phyloP scores from a whole-genome alignment of 306 rosid genomes.

The Psophocarpus tetragonolobus region DNA sequence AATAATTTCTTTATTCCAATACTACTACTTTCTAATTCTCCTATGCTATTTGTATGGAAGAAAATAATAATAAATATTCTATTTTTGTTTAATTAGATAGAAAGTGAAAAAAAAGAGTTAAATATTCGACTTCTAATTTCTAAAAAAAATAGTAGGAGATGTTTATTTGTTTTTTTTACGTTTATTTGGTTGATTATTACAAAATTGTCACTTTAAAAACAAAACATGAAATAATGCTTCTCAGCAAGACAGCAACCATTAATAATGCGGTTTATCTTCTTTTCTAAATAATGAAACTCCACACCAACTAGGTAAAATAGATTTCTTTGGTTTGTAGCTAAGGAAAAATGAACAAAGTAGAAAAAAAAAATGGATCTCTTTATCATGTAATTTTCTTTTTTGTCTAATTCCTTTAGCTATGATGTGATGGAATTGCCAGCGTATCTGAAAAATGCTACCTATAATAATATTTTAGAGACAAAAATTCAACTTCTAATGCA shows the following conservation, averaged over 20 bases:
- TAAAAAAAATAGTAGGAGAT: too few species aligned
- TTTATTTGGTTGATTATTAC: too few species aligned
- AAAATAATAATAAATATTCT: too few species aligned
- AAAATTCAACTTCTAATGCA: not conserved
- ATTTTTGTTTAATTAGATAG: too few species aligned
- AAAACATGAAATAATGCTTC: too few species aligned
- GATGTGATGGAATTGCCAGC: not conserved
- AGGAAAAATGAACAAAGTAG: not conserved
- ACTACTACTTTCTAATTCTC: too few species aligned
- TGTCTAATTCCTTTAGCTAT: not conserved
- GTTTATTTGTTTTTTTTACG: too few species aligned
- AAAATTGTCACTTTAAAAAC: too few species aligned
- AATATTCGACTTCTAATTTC: too few species aligned
- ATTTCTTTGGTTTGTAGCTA: not conserved
- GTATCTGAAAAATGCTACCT: not conserved
- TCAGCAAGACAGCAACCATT: not conserved
- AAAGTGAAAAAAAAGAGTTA: too few species aligned
- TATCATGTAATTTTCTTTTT: not conserved
- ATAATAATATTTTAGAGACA: not conserved
- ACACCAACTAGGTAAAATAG: not conserved
- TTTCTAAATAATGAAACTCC: not conserved
- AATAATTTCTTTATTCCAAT: too few species aligned
- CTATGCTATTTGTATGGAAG: too few species aligned
- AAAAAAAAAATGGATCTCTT: not conserved
- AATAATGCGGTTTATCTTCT: not conserved